Evolutionary conservation across 2,329 filamentous ascomycete species (phyloP).

Genomic region (Whalleya microplaca): DNA sequence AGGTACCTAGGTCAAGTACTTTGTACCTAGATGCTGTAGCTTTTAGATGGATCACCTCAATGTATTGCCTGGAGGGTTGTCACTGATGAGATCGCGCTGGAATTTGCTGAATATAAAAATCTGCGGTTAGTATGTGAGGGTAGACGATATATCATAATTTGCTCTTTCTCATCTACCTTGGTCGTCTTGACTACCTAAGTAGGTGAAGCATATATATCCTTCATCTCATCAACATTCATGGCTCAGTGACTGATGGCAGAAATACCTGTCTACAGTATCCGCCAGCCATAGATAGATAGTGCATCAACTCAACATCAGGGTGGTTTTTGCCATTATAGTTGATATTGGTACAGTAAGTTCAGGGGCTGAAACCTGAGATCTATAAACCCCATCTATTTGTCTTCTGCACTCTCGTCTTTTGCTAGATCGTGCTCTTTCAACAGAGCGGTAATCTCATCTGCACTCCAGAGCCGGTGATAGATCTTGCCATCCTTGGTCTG

Average conservation of each 20-base stretch:
- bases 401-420: slow-evolving; percentile 77
- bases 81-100: not conserved
- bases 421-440: slow-evolving; percentile 95
- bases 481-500: slow-evolving; percentile 94
- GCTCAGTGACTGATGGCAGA: not conserved
- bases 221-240: not conserved
- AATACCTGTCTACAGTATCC: not conserved
- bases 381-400: slow-evolving; percentile 50
- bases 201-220: not conserved
- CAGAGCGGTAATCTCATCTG: slow-evolving; percentile 92
- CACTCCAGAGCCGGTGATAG: slow-evolving; percentile 96
- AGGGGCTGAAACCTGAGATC: slow-evolving; percentile 5
- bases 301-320: not conserved
- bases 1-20: no score
- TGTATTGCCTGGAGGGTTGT: not conserved
- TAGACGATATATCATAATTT: not conserved
- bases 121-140: not conserved
- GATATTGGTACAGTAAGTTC: slow-evolving; percentile 26
- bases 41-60: not conserved
- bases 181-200: not conserved
- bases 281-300: not conserved
- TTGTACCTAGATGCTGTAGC: no score
- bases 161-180: not conserved
- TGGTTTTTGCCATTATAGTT: slow-evolving; percentile 10
- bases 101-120: not conserved